Evolutionary conservation across 192 early-diverging fungal genomes (phyloP).

Genomic region (Backusella macrospora): DNA sequence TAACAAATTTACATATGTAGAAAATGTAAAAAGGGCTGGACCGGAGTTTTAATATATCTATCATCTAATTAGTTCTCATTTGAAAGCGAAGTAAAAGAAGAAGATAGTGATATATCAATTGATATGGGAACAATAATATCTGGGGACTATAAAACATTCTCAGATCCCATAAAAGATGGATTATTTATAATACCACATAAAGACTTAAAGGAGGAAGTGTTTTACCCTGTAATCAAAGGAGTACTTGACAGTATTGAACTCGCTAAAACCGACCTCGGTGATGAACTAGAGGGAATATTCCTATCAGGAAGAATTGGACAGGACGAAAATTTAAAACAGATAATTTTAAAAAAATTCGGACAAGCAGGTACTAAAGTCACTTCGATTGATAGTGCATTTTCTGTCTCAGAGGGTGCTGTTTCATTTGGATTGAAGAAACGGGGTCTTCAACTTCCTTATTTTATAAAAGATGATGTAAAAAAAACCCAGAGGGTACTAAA

Average conservation of each 20-base stretch:
- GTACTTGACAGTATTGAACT: not conserved
- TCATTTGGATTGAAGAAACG: not conserved
- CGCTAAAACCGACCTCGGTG: not conserved
- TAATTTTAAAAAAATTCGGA: not conserved
- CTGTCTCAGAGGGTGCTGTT: not conserved
- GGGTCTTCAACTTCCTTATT: not conserved
- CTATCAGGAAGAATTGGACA: constrained; percentile 1
- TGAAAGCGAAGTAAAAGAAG: not conserved
- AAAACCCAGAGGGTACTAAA: not conserved
- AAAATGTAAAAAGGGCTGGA: not conserved
- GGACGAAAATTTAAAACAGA: not conserved
- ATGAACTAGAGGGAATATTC: constrained; percentile 8
- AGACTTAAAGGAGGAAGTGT: not conserved
- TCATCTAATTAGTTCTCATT: not conserved
- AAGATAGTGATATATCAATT: constrained; percentile 3
- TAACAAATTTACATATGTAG: not conserved
- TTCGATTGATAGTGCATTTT: not conserved
- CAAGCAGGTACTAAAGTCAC: not conserved
- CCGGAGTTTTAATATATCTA: not conserved
- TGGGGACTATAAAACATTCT: not conserved
- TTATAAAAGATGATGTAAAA: not conserved
- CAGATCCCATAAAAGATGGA: not conserved
- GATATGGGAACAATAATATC: constrained; percentile 2
- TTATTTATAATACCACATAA: constrained; percentile 5
- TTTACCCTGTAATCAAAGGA: not conserved